Evolutionary conservation across 805 yeast genomes (phyloP), one percentile per base, ranked within the genome.

Genomic region (Metschnikowia drakensbergensis): DNA sequence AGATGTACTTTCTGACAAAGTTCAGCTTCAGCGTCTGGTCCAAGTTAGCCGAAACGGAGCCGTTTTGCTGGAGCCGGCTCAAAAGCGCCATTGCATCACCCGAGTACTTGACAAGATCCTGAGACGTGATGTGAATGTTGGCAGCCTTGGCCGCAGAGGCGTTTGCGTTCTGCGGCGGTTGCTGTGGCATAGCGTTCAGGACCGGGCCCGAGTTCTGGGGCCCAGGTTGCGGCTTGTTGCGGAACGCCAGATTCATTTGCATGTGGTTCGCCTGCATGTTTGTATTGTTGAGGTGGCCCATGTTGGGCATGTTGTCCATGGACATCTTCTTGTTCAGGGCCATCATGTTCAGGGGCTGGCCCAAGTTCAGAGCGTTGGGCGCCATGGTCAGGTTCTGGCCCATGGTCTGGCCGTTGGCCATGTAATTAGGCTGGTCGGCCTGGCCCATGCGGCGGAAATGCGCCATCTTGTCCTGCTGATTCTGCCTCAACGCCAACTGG

Each of bases 401-500:
- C 48, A 37, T 10, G 17, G 17, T 27, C 25, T 17, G 42, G 6
- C 26, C 13, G 25, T 29, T 29, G 5, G 41, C 10, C 41, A 28
- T 17, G 25, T 13, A 37, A 17, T 28, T 37, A 13, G 43, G 28
- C 43, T 29, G 43, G 11, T 34, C 45, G 10, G 45, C 38, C 34
- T 42, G 46, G 13, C 29, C 36, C 44, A 47, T 42, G 13, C 57
- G 48, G 25, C 57, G 55, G 42, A 55, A 45, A 42, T 54, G 59
- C 5, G 52, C 51, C 54, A 66, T 48, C 47, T 63, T 65, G 50
- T 72, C 75, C 51, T 71, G 77, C 52, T 76, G 80, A 51, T 75
- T 79, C 50, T 76, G 74, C 49, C 77, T 73, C 27, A 78, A 58
- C 7, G 83, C 73, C 49, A 83, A 62, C 55, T 82, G 88, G 50